These are phyloP conservation scores for Naganishia randhawae DNA, from an alignment of 768 basidiomycete genomes.

Conservation along the genomic window DNA sequence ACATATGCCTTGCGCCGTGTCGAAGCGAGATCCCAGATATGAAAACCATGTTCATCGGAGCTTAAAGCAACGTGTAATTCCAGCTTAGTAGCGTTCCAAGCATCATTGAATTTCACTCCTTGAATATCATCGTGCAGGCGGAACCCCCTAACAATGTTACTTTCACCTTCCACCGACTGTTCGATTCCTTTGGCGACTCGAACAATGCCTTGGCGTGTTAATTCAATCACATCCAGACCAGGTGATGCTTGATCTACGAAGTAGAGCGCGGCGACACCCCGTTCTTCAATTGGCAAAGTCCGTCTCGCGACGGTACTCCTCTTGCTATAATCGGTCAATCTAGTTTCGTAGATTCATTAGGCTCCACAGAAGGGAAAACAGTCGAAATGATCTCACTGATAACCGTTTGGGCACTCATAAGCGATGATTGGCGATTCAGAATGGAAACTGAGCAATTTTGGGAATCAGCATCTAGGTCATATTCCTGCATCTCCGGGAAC, in stretches of 20 bases:
- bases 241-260: neutral
- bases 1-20: neutral
- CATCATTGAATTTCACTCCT: neutral
- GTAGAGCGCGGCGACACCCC: slow-evolving; percentile 8
- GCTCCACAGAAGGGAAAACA: too few relatives aligned
- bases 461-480: neutral
- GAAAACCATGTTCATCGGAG: neutral
- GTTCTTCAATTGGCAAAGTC: neutral
- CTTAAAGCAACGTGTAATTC: slow-evolving; percentile 16
- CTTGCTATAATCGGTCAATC: slow-evolving; percentile 1
- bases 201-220: neutral
- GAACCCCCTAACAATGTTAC: neutral
- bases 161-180: neutral
- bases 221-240: neutral
- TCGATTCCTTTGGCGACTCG: slow-evolving; percentile 2
- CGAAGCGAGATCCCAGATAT: slow-evolving; percentile 23
- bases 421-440: neutral
- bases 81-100: slow-evolving; percentile 10
- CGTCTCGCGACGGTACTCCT: neutral
- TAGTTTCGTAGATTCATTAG: neutral
- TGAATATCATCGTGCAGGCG: neutral
- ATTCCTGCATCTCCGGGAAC: neutral
- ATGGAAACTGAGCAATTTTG: neutral
- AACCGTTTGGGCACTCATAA: neutral
- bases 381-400: neutral